Conservation (phyloP, 1,284 basidiomycete genomes). For the Sporisorium sorghi region DNA sequence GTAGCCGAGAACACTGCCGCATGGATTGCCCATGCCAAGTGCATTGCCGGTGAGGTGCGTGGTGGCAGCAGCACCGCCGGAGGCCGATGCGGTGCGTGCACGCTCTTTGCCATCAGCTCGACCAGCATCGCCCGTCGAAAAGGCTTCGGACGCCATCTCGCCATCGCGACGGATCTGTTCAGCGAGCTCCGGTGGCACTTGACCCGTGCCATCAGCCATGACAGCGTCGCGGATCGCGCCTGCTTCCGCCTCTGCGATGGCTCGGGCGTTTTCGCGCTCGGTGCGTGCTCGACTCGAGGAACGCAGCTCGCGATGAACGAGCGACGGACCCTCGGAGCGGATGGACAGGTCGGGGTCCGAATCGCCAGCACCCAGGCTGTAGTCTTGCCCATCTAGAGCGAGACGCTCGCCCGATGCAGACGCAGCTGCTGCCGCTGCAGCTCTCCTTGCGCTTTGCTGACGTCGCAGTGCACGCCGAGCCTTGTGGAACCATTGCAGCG, state of each 20-base stretch:
- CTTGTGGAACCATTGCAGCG: conserved; percentile 58
- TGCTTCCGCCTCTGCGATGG: conserved; percentile 53
- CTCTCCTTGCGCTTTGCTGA: conserved; percentile 34
- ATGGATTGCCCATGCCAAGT: conserved; percentile 53
- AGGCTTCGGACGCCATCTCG: conserved; percentile 16
- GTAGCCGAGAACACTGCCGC: conserved; percentile 74
- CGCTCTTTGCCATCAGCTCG: not conserved
- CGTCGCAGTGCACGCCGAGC: conserved; percentile 46
- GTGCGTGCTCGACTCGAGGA: conserved; percentile 18
- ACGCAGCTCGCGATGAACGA: conserved; percentile 19
- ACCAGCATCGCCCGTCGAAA: not conserved
- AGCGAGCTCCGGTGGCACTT: conserved; percentile 35
- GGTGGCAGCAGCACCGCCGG: conserved; percentile 3
- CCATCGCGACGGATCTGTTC: conserved; percentile 35
- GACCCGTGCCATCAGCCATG: conserved; percentile 52
- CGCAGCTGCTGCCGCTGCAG: conserved; percentile 9
- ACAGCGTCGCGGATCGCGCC: conserved; percentile 51
- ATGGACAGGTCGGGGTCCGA: conserved; percentile 43
- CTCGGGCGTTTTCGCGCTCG: conserved; percentile 29
- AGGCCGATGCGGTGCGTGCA: conserved; percentile 11
- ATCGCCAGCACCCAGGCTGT: conserved; percentile 24
- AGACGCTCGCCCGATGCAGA: conserved; percentile 1
- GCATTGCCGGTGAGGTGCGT: conserved; percentile 36
- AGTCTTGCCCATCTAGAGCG: conserved; percentile 17
- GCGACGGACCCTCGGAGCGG: conserved; percentile 30